Percentiles rank a stretch among this genome's conserved stretches.
phyloP scores from a whole-genome alignment of 106 monocot species.

The Vanilla planifolia region DNA sequence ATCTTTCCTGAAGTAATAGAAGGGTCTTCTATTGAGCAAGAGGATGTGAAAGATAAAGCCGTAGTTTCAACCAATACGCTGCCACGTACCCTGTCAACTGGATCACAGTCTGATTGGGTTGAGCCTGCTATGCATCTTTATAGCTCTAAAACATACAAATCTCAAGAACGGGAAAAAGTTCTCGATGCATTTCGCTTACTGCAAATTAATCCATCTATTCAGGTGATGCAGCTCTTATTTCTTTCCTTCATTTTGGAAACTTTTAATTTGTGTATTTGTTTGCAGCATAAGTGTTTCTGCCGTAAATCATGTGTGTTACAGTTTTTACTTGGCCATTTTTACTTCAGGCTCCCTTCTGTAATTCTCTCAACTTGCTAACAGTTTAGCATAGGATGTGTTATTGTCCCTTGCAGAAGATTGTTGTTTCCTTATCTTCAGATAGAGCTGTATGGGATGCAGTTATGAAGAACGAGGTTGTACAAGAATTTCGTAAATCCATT shows the following conservation, averaged over 20 bases:
- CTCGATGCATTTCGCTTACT: conserved; percentile 52
- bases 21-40: conserved; percentile 9
- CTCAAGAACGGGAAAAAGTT: conserved; percentile 27
- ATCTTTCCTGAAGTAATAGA: conserved; percentile 21
- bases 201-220: conserved; percentile 40
- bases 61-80: conserved; percentile 5
- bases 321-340: no score
- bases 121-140: conserved; percentile 44
- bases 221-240: conserved; percentile 25
- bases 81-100: conserved; percentile 3
- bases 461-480: conserved; percentile 80
- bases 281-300: no score
- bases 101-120: conserved; percentile 45
- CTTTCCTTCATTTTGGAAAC: not conserved
- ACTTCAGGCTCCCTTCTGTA: no score
- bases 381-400: no score
- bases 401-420: conserved; percentile 64
- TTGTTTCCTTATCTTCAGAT: conserved; percentile 75
- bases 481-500: conserved; percentile 56
- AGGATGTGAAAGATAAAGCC: conserved; percentile 16
- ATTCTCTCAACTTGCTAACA: no score
- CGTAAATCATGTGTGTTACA: no score
- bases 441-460: conserved; percentile 85
- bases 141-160: conserved; percentile 15
- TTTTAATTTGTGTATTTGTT: not conserved